A percentile compares a stretch with the other conserved stretches of the same genome.
Conservation (phyloP, 805 yeast species). For the Candida piceae region DNA sequence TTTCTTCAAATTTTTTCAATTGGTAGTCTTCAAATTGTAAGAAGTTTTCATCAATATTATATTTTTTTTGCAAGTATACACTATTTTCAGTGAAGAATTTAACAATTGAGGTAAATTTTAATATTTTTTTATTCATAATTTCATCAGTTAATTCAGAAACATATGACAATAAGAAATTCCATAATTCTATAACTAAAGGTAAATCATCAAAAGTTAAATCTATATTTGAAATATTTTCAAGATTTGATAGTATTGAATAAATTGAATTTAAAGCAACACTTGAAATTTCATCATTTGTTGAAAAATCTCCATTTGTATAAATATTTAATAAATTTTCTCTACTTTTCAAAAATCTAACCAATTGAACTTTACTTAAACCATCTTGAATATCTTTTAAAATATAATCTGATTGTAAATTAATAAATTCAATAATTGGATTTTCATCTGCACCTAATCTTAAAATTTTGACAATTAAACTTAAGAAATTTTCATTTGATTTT, state of each 20-base stretch:
- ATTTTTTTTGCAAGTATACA: conserved; percentile 37
- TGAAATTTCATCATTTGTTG: conserved; percentile 12
- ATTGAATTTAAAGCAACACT: conserved; percentile 25
- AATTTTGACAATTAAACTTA: conserved; percentile 46
- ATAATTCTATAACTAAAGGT: conserved; percentile 54
- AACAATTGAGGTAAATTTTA: conserved; percentile 51
- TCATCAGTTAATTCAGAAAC: conserved; percentile 30
- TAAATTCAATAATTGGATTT: conserved; percentile 63
- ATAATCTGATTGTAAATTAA: conserved; percentile 42
- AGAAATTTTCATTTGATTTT: conserved; percentile 24
- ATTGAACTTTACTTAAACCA: conserved; percentile 35
- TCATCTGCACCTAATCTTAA: conserved; percentile 57
- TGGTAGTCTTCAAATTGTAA: conserved; percentile 40
- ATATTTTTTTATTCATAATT: conserved; percentile 34
- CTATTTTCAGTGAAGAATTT: conserved; percentile 38
- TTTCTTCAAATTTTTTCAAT: conserved; percentile 32
- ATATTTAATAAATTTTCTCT: conserved; percentile 37
- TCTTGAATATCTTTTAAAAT: conserved; percentile 36
- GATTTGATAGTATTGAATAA: conserved; percentile 16
- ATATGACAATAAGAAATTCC: conserved; percentile 46
- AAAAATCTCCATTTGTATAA: conserved; percentile 18
- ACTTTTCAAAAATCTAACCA: conserved; percentile 34
- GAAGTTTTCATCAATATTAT: conserved; percentile 24
- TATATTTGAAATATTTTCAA: conserved; percentile 28
- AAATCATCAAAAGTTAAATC: too few species aligned